Base-by-base conservation (phyloP, 129 eudicot species). In the Flaveria sonorensis region DNA sequence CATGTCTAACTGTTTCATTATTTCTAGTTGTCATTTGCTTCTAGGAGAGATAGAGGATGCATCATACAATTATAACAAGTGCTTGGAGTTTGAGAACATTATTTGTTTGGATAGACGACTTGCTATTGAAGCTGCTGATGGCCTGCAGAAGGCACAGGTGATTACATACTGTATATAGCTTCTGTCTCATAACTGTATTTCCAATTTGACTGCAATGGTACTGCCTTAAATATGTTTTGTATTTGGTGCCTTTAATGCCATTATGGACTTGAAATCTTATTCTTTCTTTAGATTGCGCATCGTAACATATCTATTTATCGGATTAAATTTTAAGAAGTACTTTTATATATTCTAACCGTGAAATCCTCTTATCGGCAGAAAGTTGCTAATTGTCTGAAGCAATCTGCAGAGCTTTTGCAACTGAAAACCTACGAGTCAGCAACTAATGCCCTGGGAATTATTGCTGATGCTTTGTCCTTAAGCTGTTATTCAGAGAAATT, bases 21-120 rank as follows among this genome's bases (percentile, higher is more conserved):
- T 56, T 81, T 75, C 20, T 48, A 94, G 98, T 64, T 89, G 97
- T 65, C 87, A 89, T 88, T 86, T 94, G 80, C 81, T 86, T 67
- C 82, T 94, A 51, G 98, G 98, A 75, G 98, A 91, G 75, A 72
- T 86, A 63, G 90, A 91, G 72, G 92, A 87, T 64, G 98, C 98
- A 10, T 53, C 78, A 6, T 77, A 68, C 21, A 75, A 89, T 69
- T 91, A 84, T 79, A 83, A 52, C 65, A 80, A 83, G 74, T 89
- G 91, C 81, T 76, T 89, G 86, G 84, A 82, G 64, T 79, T 86
- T 11, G 76, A 50, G 30, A 80, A 23, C 45, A 70, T 48, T 16
- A 48, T 87, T 59, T 89, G 96, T 82, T 85, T 91, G 81, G 98
- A 94, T 81, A 79, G 97, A 75, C 86, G 89, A 84, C 59, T 89